Conservation (phyloP, 2,329 filamentous ascomycete species). For the Whalleya microplaca region DNA sequence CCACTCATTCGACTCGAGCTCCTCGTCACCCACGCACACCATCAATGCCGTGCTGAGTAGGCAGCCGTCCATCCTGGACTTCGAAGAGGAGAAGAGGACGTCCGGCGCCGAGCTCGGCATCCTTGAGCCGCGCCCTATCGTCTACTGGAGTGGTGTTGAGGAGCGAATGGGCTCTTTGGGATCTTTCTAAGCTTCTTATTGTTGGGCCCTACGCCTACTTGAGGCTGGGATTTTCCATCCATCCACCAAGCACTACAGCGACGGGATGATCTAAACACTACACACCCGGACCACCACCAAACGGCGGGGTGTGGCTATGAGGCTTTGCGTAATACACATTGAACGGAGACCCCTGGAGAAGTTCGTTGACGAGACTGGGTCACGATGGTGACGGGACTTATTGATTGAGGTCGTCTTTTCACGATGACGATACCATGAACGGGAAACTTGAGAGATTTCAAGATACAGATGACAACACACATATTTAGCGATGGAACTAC, state of each 20-base stretch:
- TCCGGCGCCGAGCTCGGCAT: conserved; percentile 59
- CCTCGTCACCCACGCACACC: conserved; percentile 50
- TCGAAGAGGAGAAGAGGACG: conserved; percentile 60
- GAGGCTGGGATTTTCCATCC: background rate
- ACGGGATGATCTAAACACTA: background rate
- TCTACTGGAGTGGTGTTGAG: conserved; percentile 67
- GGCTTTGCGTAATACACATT: conserved; percentile 13
- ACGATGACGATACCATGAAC: conserved; percentile 12
- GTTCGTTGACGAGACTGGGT: conserved; percentile 28
- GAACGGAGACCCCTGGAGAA: conserved; percentile 25
- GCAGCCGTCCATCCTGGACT: conserved; percentile 60
- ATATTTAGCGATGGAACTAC: background rate
- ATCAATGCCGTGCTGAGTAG: conserved; percentile 64
- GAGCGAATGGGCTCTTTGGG: conserved; percentile 57
- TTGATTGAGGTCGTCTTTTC: conserved; percentile 23
- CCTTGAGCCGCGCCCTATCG: conserved; percentile 64
- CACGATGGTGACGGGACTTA: conserved; percentile 31
- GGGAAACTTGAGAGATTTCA: conserved; percentile 17
- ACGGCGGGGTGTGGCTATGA: conserved; percentile 6
- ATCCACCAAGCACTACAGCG: background rate
- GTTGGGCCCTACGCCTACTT: background rate
- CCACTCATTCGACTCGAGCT: conserved; percentile 48
- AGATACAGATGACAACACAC: background rate
- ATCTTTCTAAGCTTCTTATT: conserved; percentile 42
- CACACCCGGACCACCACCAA: conserved; percentile 1